A percentile compares a stretch with the other conserved stretches of the same genome.
Conservation (phyloP, 441 rosid species). For the Populus hybrid region DNA sequence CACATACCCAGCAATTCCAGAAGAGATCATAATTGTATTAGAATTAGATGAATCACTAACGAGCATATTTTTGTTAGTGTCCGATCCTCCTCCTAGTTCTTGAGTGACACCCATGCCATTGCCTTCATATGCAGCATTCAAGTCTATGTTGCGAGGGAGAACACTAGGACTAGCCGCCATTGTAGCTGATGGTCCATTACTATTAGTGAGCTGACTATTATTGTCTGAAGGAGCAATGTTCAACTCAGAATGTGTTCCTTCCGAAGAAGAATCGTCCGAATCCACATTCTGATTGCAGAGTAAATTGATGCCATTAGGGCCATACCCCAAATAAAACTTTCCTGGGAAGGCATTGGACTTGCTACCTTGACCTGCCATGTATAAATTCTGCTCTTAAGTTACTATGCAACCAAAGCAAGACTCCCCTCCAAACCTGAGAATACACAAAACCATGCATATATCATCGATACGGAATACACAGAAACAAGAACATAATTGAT, state of each 20-base stretch:
- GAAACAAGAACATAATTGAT: background rate
- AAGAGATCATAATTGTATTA: constrained; percentile 18
- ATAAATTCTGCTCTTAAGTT: background rate
- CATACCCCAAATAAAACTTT: constrained; percentile 5
- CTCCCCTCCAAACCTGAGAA: constrained; percentile 2
- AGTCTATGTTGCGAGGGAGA: constrained; percentile 15
- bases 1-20: constrained; percentile 23
- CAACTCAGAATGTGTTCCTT: background rate
- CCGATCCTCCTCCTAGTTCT: background rate
- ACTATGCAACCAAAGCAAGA: background rate
- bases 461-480: background rate
- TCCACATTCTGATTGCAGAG: background rate
- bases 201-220: background rate
- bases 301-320: background rate
- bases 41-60: constrained; percentile 9
- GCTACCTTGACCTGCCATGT: constrained; percentile 20
- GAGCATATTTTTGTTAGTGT: constrained; percentile 4
- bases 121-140: constrained; percentile 17
- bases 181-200: background rate
- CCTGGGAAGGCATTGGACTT: background rate
- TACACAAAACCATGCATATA: background rate
- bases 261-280: background rate
- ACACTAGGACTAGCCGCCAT: background rate
- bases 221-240: background rate
- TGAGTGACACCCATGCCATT: background rate